Base-by-base conservation (phyloP, 2,329 filamentous ascomycete species). In the Sporothrix brasiliensis region DNA sequence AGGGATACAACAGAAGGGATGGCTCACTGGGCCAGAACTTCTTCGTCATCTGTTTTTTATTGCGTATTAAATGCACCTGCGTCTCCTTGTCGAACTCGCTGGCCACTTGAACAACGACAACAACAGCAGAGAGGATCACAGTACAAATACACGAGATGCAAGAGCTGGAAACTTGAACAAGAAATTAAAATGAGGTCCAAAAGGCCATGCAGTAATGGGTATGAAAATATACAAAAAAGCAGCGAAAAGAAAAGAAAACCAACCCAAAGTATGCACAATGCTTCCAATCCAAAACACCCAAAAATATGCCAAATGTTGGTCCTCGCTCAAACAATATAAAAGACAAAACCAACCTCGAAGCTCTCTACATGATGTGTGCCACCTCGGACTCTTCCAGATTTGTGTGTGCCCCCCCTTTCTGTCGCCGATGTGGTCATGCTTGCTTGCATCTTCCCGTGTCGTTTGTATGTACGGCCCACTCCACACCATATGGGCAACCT, bases 251-350 rank as follows among this genome's bases (percentile, higher is more conserved):
- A 7, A 53, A 47, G 3, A 34, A 19, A 21, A 2, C n/a, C n/a
- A 41, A n/a, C 49, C 49, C 50, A 41, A 68, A 27, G 19, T 16
- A 4, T 24, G 16, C n/a, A 52, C 34, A 47, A 56, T 56, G 66
- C 44, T 65, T 65, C 61, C 61, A 65, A 65, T 65, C 61, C 61
- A 50, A 50, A 50, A 50, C 61, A 50, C 61, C 58, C 50, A 41
- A 47, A 44, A 56, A 68, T 54, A 53, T 65, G 61, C 44, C 61
- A 50, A 50, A 49, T 27, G 24, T 16, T 21, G 27, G 41, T 21
- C 44, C n/a, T 52, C 27, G 19, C 53, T 16, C 24, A 54, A 54
- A 34, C 27, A 56, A 56, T 1, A 34, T 3, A 54, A 58, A n/a
- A n/a, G 39, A 39, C 30, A 58, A 60, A 41, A n/a, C 4, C 16